Conservation (phyloP, 352 stramenopile species). For the Phytophthora multivora region DNA sequence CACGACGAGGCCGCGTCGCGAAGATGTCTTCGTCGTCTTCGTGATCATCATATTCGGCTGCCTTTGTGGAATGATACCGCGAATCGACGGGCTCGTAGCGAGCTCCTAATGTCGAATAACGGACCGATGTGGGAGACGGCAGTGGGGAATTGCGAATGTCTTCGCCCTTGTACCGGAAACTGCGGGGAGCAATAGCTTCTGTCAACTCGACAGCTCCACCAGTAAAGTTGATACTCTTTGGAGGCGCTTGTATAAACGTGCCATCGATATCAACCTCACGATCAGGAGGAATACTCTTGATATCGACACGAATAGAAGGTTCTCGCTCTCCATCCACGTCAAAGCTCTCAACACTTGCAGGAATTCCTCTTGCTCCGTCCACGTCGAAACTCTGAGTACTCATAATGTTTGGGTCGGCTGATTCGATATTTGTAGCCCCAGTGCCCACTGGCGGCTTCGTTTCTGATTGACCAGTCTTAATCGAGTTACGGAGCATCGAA, state of each 20-base stretch:
- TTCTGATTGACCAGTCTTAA: conserved; percentile 21
- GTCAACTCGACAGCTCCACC: conserved; percentile 55
- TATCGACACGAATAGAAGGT: conserved; percentile 45
- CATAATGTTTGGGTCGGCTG: conserved; percentile 11
- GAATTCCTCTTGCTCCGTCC: conserved; percentile 46
- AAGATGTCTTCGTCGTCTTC: conserved; percentile 41
- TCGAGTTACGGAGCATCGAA: conserved; percentile 32
- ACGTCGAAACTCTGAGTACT: conserved; percentile 64
- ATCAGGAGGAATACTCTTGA: conserved; percentile 60
- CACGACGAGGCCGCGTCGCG: conserved; percentile 34
- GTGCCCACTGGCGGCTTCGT: conserved; percentile 24
- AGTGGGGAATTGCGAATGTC: conserved; percentile 39
- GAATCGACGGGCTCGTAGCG: conserved; percentile 69
- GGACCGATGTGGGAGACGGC: conserved; percentile 44
- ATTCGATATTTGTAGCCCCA: conserved; percentile 6
- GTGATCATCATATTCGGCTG: conserved; percentile 66
- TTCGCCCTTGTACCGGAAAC: conserved; percentile 73
- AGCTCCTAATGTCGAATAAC: conserved; percentile 64
- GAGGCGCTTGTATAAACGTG: conserved; percentile 40
- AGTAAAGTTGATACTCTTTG: conserved; percentile 77
- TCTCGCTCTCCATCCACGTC: conserved; percentile 63
- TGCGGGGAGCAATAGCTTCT: conserved; percentile 54
- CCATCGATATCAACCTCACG: conserved; percentile 43
- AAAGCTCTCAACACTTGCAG: conserved; percentile 45
- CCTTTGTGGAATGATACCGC: conserved; percentile 78